Conservation (phyloP, 768 basidiomycete species). For the Pleurotus tuber-regium region DNA sequence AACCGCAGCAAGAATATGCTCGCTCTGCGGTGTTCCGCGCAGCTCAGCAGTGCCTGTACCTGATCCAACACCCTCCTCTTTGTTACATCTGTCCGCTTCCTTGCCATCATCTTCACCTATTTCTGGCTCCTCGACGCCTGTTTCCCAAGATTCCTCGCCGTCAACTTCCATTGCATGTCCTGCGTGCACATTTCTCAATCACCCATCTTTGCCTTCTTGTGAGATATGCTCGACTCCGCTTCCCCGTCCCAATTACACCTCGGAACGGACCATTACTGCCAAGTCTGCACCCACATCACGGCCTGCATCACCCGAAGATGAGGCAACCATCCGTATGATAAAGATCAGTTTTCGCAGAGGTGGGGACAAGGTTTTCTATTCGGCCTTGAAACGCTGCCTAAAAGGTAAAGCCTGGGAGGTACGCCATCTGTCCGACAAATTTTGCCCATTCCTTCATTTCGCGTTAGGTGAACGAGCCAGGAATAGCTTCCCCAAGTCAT, state of each 20-base stretch:
- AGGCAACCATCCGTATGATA: constrained; percentile 45
- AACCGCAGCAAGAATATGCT: constrained; percentile 65
- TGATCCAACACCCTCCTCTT: constrained; percentile 21
- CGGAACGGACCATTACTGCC: constrained; percentile 23
- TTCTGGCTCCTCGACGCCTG: constrained; percentile 35
- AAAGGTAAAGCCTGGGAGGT: constrained; percentile 78
- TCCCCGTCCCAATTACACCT: constrained; percentile 27
- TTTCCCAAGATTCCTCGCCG: constrained; percentile 34
- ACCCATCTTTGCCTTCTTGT: constrained; percentile 66
- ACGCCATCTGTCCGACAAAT: constrained; percentile 3
- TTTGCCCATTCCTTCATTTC: constrained; percentile 2
- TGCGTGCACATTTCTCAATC: constrained; percentile 92
- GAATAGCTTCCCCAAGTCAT: constrained; percentile 2
- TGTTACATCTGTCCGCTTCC: constrained; percentile 31
- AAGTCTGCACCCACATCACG: constrained; percentile 69
- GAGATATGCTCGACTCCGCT: constrained; percentile 85
- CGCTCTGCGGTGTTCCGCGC: constrained; percentile 79
- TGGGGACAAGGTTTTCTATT: constrained; percentile 83
- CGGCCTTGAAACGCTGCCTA: constrained; percentile 67
- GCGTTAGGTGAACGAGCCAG: constrained; percentile 1
- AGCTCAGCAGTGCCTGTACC: constrained; percentile 31
- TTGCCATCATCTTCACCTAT: constrained; percentile 28
- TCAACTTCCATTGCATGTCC: constrained; percentile 60
- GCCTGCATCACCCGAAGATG: constrained; percentile 46
- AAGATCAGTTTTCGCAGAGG: constrained; percentile 91